Evolutionary conservation across 768 basidiomycete species (phyloP), one percentile per base, ranked within the genome.

Genomic region (Flagelloscypha sp.): DNA sequence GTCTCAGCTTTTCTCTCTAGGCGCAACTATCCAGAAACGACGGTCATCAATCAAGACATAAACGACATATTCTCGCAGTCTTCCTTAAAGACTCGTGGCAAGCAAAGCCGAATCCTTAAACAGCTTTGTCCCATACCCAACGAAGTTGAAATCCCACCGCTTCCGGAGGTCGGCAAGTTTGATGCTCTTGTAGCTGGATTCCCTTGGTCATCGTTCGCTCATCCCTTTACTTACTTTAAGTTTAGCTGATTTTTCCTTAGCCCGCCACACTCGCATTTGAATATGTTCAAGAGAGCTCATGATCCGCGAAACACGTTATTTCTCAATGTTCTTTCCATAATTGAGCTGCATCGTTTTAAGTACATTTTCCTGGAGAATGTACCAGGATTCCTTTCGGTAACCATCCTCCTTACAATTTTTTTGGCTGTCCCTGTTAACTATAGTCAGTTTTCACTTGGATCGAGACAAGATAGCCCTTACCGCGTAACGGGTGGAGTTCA

Each of bases 251-350:
- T 16, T 6, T n/a, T n/a, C 10, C 31, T 27, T 38, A 86, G 84
- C 49, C 84, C 86, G 53, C 69, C 77, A 3, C 84, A 87, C 48
- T 87, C 84, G 0, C 50, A 53, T 1, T 52, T 86, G 13, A 88
- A 88, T 49, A 83, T 76, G 73, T 84, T 60, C 48, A 72, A 72
- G 36, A 74, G 64, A 38, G 78, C 76, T 5, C 66, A 76, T 41
- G 84, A 88, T 45, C 50, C 54, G 12, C 84, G 84, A 54, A 79
- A 71, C 43, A 79, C 76, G 44, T 55, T 85, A 2, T 74, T 86
- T 20, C 60, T 86, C 12, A 84, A 72, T 3, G 66, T 69, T 0
- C 43, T 75, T 3, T 72, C 74, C 2, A 73, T 56, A 37, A 50
- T 77, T 6, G 74, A 79, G 31, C 54, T 58, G 21, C 53, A 68